Evolutionary conservation across 768 basidiomycete genomes (phyloP).

Genomic region (Lactarius deliciosus): DNA sequence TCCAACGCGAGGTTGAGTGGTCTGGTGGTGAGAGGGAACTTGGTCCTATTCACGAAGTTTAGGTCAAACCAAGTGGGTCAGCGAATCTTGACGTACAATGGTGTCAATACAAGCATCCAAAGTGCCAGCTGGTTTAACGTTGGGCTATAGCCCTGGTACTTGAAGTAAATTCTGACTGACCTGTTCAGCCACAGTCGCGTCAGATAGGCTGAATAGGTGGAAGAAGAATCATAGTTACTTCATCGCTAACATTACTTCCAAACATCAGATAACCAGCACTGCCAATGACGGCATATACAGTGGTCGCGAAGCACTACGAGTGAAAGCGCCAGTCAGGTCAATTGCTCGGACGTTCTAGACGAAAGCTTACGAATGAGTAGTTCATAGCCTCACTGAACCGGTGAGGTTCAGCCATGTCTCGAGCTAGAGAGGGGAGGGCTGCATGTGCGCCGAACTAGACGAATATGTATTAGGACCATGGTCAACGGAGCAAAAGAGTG

Average conservation of each 20-base stretch:
- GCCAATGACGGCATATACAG: slow-evolving; percentile 54
- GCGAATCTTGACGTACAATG: slow-evolving; percentile 50
- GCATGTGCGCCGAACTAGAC: slow-evolving; percentile 86
- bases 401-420: slow-evolving; percentile 84
- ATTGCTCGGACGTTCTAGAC: slow-evolving; percentile 27
- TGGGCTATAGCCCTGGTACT: slow-evolving; percentile 71
- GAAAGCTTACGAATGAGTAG: slow-evolving; percentile 68
- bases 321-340: neutral
- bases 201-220: slow-evolving; percentile 14
- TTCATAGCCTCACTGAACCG: slow-evolving; percentile 83
- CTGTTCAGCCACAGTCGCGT: slow-evolving; percentile 38
- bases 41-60: slow-evolving; percentile 51
- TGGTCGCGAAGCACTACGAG: slow-evolving; percentile 24
- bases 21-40: slow-evolving; percentile 81
- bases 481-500: neutral
- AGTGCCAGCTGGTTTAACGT: slow-evolving; percentile 69
- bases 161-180: slow-evolving; percentile 80
- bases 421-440: slow-evolving; percentile 84
- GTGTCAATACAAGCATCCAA: slow-evolving; percentile 83
- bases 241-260: slow-evolving; percentile 73
- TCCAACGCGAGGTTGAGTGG: slow-evolving; percentile 86
- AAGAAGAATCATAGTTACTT: slow-evolving; percentile 49
- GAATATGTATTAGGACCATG: neutral
- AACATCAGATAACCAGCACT: slow-evolving; percentile 92
- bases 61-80: slow-evolving; percentile 29